A percentile compares a stretch with the other conserved stretches of the same genome.
phyloP scores from a whole-genome alignment of 805 yeast genomes.

The Debaryomyces maramus region DNA sequence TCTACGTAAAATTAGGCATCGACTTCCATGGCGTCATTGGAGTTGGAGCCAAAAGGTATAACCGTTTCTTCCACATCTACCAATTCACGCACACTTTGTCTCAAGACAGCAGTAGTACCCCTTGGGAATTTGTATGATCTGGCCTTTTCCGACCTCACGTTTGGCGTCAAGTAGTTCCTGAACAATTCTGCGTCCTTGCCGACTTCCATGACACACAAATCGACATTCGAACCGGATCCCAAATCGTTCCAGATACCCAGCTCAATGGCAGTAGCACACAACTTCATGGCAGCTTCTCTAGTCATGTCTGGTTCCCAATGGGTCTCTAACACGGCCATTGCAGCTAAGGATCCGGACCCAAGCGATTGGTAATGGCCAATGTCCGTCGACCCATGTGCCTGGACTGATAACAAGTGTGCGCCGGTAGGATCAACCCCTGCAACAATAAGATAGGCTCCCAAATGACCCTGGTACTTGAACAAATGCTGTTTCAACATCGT shows the following conservation, averaged over 20 bases:
- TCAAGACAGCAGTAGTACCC: conserved; percentile 91
- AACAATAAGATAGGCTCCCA: conserved; percentile 97
- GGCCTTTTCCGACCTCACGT: conserved; percentile 79
- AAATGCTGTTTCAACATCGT: conserved; percentile 93
- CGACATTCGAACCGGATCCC: conserved; percentile 98
- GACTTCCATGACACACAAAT: conserved; percentile 92
- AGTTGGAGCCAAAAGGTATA: conserved; percentile 32
- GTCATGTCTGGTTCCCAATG: conserved; percentile 78
- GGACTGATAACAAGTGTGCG: conserved; percentile 86
- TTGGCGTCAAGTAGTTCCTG: conserved; percentile 90
- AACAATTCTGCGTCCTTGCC: conserved; percentile 83
- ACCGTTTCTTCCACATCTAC: conserved; percentile 70
- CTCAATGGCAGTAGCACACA: conserved; percentile 90
- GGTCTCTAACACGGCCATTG: conserved; percentile 95
- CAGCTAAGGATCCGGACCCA: conserved; percentile 97
- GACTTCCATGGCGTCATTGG: conserved; percentile 41
- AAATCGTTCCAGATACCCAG: conserved; percentile 99
- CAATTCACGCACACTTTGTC: conserved; percentile 61
- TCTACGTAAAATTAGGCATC: conserved; percentile 28
- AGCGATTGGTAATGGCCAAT: conserved; percentile 89
- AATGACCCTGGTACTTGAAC: conserved; percentile 94
- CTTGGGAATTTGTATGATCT: conserved; percentile 81
- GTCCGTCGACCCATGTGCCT: conserved; percentile 98
- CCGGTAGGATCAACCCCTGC: conserved; percentile 98
- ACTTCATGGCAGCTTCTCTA: conserved; percentile 85